phyloP scores from a whole-genome alignment of 192 early-diverging fungal genomes.

The Rhizophagus clarus region DNA sequence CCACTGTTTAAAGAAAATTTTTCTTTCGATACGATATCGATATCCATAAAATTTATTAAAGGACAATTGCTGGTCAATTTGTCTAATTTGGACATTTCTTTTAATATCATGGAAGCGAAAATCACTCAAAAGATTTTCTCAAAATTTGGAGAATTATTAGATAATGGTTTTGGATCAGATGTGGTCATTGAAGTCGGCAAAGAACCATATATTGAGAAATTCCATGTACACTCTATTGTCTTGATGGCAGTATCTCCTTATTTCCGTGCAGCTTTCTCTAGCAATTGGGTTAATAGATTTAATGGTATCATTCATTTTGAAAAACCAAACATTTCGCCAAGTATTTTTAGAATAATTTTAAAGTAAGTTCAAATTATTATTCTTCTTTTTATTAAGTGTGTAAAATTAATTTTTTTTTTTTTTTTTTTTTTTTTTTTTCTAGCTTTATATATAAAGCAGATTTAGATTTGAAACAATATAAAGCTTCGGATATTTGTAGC shows the following conservation, averaged over 20 bases:
- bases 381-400: too few species aligned
- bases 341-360: background rate
- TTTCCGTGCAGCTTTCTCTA: background rate
- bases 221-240: constrained; percentile 7
- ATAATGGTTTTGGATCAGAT: background rate
- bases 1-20: too few species aligned
- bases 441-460: background rate
- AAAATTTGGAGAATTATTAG: background rate
- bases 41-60: too few species aligned
- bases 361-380: background rate
- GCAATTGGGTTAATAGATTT: background rate
- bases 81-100: too few species aligned
- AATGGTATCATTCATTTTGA: background rate
- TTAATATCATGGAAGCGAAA: background rate
- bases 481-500: background rate
- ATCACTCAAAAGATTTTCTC: background rate
- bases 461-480: background rate
- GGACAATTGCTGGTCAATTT: too few species aligned
- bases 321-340: background rate
- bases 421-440: too few species aligned
- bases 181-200: constrained; percentile 12
- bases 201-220: background rate
- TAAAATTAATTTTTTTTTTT: too few species aligned
- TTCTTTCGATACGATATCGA: too few species aligned
- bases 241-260: constrained; percentile 15